A percentile compares a stretch with the other conserved stretches of the same genome.
phyloP scores from a whole-genome alignment of 108 stramenopile genomes.

The Cyclotella choctawhatcheeana region DNA sequence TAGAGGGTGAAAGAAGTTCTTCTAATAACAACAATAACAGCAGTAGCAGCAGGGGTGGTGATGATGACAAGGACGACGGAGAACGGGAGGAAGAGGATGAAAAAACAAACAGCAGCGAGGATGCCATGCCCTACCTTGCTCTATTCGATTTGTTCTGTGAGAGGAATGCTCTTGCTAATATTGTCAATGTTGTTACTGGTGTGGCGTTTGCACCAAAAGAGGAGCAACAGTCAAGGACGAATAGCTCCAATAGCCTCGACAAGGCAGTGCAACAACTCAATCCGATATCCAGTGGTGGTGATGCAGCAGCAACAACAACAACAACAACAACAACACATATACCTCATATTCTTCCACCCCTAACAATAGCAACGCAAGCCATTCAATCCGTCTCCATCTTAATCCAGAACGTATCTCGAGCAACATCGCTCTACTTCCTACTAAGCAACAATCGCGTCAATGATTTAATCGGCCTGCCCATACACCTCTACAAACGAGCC shows the following conservation, averaged over 20 bases:
- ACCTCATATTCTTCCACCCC: slow-evolving; percentile 58
- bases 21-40: slow-evolving; percentile 11
- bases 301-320: neutral
- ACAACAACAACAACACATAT: slow-evolving; percentile 7
- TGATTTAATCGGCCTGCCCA: slow-evolving; percentile 74
- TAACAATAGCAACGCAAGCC: slow-evolving; percentile 81
- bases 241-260: slow-evolving; percentile 1
- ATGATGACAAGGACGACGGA: no score
- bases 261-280: neutral
- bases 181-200: slow-evolving; percentile 73
- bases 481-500: slow-evolving; percentile 69
- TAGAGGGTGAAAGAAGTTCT: slow-evolving; percentile 43
- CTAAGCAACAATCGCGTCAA: slow-evolving; percentile 85
- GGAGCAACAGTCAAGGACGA: slow-evolving; percentile 5
- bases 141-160: slow-evolving; percentile 85
- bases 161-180: slow-evolving; percentile 64
- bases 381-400: slow-evolving; percentile 87
- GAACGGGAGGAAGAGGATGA: slow-evolving; percentile 6
- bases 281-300: neutral
- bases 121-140: slow-evolving; percentile 54
- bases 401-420: slow-evolving; percentile 86
- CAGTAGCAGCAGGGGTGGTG: slow-evolving; percentile 8
- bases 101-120: neutral
- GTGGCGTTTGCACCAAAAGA: slow-evolving; percentile 45
- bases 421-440: slow-evolving; percentile 82